These are phyloP conservation scores for Auriscalpium vulgare DNA, from an alignment of 768 basidiomycete genomes.

Conservation along the genomic window DNA sequence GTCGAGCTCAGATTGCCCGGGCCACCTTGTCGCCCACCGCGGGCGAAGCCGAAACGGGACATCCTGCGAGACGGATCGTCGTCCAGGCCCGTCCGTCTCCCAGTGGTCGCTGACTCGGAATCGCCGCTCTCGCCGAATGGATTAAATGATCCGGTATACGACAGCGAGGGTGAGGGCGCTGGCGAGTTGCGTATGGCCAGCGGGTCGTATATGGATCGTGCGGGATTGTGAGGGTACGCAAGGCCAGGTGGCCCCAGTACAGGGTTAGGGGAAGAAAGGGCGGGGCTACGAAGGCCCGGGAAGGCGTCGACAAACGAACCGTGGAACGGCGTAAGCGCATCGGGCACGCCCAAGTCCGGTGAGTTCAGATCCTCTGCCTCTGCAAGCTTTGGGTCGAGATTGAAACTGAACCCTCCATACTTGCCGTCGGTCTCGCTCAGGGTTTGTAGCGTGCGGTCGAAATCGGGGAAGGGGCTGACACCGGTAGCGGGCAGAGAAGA, in stretches of 20 bases:
- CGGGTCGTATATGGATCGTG: constrained; percentile 52
- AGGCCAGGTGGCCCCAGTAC: constrained; percentile 48
- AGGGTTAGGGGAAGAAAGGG: constrained; percentile 22
- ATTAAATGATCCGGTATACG: constrained; percentile 72
- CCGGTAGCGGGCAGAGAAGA: constrained; percentile 33
- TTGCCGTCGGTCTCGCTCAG: constrained; percentile 55
- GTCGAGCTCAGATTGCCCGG: constrained; percentile 53
- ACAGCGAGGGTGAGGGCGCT: constrained; percentile 37
- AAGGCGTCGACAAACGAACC: constrained; percentile 67
- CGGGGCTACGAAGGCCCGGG: constrained; percentile 44
- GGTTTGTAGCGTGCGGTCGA: constrained; percentile 75
- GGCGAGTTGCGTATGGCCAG: constrained; percentile 31
- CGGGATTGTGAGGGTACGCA: constrained; percentile 38
- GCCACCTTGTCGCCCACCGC: constrained; percentile 24
- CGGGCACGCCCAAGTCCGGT: constrained; percentile 31
- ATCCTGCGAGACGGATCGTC: constrained; percentile 59
- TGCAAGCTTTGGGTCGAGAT: constrained; percentile 72
- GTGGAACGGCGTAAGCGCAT: constrained; percentile 45
- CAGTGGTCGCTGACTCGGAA: constrained; percentile 27
- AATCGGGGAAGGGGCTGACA: constrained; percentile 77
- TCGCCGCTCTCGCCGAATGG: constrained; percentile 64
- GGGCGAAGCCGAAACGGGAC: constrained; percentile 75
- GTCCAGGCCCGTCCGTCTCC: constrained; percentile 36
- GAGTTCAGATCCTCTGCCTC: constrained; percentile 37
- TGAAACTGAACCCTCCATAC: constrained; percentile 76